Conservation (phyloP, 108 stramenopile genomes). For the Asterionellopsis glacialis region DNA sequence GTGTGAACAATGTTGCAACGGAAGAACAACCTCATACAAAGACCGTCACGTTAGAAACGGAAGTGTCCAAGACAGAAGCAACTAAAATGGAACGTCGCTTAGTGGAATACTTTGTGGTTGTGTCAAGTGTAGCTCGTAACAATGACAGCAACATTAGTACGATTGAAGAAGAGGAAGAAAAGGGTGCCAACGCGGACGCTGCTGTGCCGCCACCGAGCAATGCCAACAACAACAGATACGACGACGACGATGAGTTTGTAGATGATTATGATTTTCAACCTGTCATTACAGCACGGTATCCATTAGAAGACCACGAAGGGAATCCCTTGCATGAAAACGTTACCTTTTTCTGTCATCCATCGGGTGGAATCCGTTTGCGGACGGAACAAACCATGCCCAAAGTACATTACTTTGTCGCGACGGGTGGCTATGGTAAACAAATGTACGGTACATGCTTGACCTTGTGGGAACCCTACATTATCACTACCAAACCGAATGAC, state of each 20-base stretch:
- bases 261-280: constrained; percentile 55
- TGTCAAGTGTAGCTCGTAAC: constrained; percentile 34
- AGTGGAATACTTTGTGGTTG: constrained; percentile 86
- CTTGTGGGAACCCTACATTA: constrained; percentile 56
- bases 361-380: constrained; percentile 53
- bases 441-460: constrained; percentile 81
- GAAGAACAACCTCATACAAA: no score
- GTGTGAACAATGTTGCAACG: no score
- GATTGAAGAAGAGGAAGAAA: neutral
- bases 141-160: neutral
- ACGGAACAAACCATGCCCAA: constrained; percentile 57
- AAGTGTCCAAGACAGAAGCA: no score
- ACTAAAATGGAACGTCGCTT: constrained; percentile 31
- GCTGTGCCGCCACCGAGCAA: no score
- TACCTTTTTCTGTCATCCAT: constrained; percentile 68
- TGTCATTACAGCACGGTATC: constrained; percentile 66
- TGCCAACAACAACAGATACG: neutral
- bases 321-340: constrained; percentile 72
- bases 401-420: constrained; percentile 83
- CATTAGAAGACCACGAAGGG: constrained; percentile 57
- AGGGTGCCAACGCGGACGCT: no score
- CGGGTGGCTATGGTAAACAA: constrained; percentile 59
- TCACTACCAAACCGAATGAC: constrained; percentile 22
- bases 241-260: constrained; percentile 16
- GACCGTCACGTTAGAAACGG: no score